A percentile compares a stretch with the other conserved stretches of the same genome.
Evolutionary conservation across 2,329 filamentous ascomycete species (phyloP).

Genomic region (Allantophomopsis lycopodina): DNA sequence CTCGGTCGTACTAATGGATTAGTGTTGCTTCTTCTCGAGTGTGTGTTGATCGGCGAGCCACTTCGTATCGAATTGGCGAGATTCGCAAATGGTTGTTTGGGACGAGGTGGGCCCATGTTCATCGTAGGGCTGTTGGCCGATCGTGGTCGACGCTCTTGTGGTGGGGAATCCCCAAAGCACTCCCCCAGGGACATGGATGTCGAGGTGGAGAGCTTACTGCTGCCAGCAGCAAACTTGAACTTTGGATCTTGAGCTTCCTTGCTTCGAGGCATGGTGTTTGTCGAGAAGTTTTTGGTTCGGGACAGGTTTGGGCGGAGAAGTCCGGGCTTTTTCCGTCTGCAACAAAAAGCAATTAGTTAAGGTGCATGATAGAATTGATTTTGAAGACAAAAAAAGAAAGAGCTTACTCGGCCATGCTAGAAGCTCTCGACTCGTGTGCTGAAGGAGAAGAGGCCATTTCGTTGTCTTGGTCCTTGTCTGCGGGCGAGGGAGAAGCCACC

Average conservation of each 20-base stretch:
- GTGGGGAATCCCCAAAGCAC: slow-evolving; percentile 67
- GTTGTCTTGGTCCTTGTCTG: slow-evolving; percentile 27
- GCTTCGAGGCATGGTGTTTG: slow-evolving; percentile 45
- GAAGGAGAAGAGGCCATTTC: slow-evolving; percentile 42
- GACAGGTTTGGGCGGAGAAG: slow-evolving; percentile 63
- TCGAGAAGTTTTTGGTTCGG: slow-evolving; percentile 62
- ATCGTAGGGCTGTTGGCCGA: slow-evolving; percentile 44
- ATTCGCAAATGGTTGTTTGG: slow-evolving; percentile 51
- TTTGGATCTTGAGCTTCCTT: slow-evolving; percentile 54
- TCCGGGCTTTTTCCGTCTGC: slow-evolving; percentile 51
- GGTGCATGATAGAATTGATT: background rate
- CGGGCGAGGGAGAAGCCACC: slow-evolving; percentile 59
- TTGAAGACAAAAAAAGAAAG: slow-evolving; percentile 8
- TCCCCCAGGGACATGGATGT: slow-evolving; percentile 61
- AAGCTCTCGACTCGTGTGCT: slow-evolving; percentile 31
- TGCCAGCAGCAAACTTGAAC: slow-evolving; percentile 57
- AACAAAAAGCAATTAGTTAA: slow-evolving; percentile 2
- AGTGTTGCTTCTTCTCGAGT: slow-evolving; percentile 53
- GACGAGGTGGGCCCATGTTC: slow-evolving; percentile 43
- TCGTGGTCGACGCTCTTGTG: slow-evolving; percentile 50
- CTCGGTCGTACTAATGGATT: slow-evolving; percentile 64
- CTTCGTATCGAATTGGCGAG: slow-evolving; percentile 44
- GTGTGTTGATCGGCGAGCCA: slow-evolving; percentile 61
- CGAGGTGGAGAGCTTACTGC: slow-evolving; percentile 31
- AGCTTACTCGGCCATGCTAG: slow-evolving; percentile 36